Evolutionary conservation across 2,329 filamentous ascomycete species (phyloP), one percentile per base, ranked within the genome.

Genomic region (Cladorrhinum sp.): DNA sequence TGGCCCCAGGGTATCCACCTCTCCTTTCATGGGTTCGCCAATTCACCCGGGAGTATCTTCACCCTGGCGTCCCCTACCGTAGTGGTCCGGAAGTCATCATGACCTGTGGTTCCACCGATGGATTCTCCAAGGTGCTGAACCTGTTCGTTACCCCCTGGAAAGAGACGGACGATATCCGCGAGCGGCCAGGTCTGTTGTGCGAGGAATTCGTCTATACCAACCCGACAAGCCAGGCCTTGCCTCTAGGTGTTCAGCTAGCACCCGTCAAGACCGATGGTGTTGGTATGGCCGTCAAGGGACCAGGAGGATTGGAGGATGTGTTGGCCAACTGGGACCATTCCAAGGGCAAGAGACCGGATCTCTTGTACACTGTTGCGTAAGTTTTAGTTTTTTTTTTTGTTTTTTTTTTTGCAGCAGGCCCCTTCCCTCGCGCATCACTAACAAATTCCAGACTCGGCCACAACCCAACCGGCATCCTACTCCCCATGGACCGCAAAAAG

Each of bases 321-420:
- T 78, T 97, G 28, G 83, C 86, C 57, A 92, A 90, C 67, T 97
- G 93, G 93, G 90, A 97, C 73, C 79, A 80, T 52, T 79, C 79
- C 46, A 87, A 82, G 68, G 93, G 93, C 1, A 87, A 85, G 70
- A 82, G 89, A 61, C 93, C 93, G 46, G 90, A 94, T 73, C 73
- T 97, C 66, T 82, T 97, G 79, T 97, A 97, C 73, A 96, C 91
- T 1, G 90, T 97, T 65, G 93, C 91, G 86, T 92, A 75, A 82
- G 88, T 86, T 10, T 9, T 2, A 20, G 9, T 14, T 20, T 18
- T 12, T 23, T 28, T 2, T 24, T 4, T 12, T 9, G 33, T 18
- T 54, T n/a, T n/a, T n/a, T n/a, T n/a, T n/a, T n/a, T n/a, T n/a
- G n/a, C n/a, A n/a, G n/a, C n/a, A n/a, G n/a, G n/a, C n/a, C n/a